Evolutionary conservation across 805 yeast genomes (phyloP).

Genomic region (Ogataea paradorogensis): DNA sequence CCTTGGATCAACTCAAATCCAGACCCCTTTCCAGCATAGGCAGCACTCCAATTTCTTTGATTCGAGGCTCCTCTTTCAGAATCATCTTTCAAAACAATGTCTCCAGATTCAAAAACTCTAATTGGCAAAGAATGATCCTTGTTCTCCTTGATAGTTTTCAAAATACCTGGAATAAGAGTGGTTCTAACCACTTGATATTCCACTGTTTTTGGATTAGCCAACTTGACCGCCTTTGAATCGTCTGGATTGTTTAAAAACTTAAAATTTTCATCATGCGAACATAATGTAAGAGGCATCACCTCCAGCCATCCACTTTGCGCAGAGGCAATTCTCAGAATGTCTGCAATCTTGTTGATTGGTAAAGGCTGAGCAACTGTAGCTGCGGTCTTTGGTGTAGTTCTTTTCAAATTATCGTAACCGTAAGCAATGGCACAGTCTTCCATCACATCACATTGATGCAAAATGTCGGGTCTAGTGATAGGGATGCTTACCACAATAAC

Average conservation of each 20-base stretch:
- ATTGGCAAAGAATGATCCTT: slow-evolving; percentile 94
- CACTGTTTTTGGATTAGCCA: slow-evolving; percentile 93
- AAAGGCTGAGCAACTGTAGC: slow-evolving; percentile 83
- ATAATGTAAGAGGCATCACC: slow-evolving; percentile 90
- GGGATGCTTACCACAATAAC: slow-evolving; percentile 73
- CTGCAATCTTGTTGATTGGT: slow-evolving; percentile 87
- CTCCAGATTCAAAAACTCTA: slow-evolving; percentile 93
- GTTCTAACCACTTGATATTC: slow-evolving; percentile 99
- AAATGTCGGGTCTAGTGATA: slow-evolving; percentile 90
- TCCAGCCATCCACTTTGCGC: slow-evolving; percentile 96
- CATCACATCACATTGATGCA: slow-evolving; percentile 97
- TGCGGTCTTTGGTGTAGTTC: slow-evolving; percentile 72
- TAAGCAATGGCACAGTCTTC: slow-evolving; percentile 97
- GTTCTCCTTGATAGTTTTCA: slow-evolving; percentile 94
- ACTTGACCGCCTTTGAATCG: slow-evolving; percentile 74
- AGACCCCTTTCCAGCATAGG: slow-evolving; percentile 90
- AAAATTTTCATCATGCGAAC: slow-evolving; percentile 97
- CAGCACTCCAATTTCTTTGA: slow-evolving; percentile 93
- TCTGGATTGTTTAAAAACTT: slow-evolving; percentile 73
- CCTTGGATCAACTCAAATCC: slow-evolving; percentile 97
- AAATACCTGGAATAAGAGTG: slow-evolving; percentile 86
- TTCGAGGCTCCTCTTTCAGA: slow-evolving; percentile 88
- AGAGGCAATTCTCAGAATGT: slow-evolving; percentile 84
- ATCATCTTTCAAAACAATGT: slow-evolving; percentile 80
- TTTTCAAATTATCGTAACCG: slow-evolving; percentile 86